Base-by-base conservation (phyloP, 2,329 filamentous ascomycete genomes). In the Fusarium sp. region DNA sequence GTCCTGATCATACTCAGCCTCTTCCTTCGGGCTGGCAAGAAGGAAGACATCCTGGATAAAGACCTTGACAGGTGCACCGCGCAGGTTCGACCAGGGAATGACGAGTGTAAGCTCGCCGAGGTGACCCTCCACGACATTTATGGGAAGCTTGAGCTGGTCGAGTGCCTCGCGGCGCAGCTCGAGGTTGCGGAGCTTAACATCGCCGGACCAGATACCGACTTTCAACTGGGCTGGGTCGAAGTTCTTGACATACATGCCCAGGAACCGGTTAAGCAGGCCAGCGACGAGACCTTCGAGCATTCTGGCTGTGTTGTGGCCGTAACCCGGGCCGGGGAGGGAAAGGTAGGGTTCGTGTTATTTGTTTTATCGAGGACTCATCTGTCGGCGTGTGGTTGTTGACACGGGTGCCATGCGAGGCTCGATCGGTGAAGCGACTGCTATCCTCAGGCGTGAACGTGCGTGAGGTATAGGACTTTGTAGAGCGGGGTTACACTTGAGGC, bases 191-290 rank as follows among this genome's bases (percentile, higher is more conserved):
- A 99, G 88, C 84, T 97, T 97, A 78, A 99, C 96, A 85, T 99
- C 96, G 77, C 97, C 96, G 27, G 94, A 97, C 96, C 95, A 99
- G 79, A 99, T 99, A 72, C 97, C 96, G 72, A 99, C 95, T 81
- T 99, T 99, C 74, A 99, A 89, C 86, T 99, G 96, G 79, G 94
- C 93, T 60, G 96, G 94, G 83, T 99, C 96, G 82, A 99, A 99
- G 84, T 99, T 98, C 88, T 97, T 95, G 83, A 99, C 95, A 83
- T 99, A 99, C 93, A 98, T 97, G 88, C 96, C 97, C 90, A 99
- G 86, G 84, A 99, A 98, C 86, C 97, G 93, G 86, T 99, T 99
- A 78, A 99, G 92, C 86, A 99, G 88, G 84, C 95, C 97, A 78
- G 96, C 94, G 73, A 98, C 96, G 77, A 99, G 88, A 76, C 95